phyloP scores from a whole-genome alignment of 2,329 filamentous ascomycete genomes.

The Arthrocladium fulminans region DNA sequence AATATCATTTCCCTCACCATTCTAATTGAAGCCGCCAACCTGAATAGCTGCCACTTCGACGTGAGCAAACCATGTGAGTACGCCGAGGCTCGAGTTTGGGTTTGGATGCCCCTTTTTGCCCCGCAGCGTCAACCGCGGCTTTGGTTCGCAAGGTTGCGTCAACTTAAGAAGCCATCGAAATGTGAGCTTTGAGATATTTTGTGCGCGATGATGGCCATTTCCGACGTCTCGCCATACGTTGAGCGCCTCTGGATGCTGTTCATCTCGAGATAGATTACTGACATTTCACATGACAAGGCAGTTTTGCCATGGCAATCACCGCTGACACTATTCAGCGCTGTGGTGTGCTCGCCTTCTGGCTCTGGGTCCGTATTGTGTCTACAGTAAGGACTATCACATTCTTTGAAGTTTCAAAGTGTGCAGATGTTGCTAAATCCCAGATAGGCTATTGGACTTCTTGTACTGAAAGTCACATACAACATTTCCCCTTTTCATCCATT shows the following conservation, averaged over 20 bases:
- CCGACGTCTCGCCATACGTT: too few species aligned
- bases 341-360: neutral
- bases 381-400: neutral
- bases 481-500: slow-evolving; percentile 32
- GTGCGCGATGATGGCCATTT: too few species aligned
- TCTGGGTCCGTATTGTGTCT: neutral
- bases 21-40: too few species aligned
- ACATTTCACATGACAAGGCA: neutral
- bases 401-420: neutral
- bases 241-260: neutral
- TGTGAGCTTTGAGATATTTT: too few species aligned
- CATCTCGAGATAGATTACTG: neutral
- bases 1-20: too few species aligned
- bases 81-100: too few species aligned
- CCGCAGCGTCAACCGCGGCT: too few species aligned
- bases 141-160: too few species aligned
- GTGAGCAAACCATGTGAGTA: too few species aligned
- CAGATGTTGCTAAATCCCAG: neutral
- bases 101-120: too few species aligned
- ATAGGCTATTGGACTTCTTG: neutral
- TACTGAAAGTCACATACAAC: slow-evolving; percentile 26
- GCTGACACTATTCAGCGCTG: neutral
- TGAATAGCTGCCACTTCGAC: too few species aligned
- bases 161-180: too few species aligned
- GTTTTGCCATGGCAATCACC: neutral